Percentiles rank a stretch among this genome's conserved stretches.
These are phyloP conservation scores for Pythium grandisporangium DNA, from an alignment of 352 stramenopile species.

Conservation along the genomic window DNA sequence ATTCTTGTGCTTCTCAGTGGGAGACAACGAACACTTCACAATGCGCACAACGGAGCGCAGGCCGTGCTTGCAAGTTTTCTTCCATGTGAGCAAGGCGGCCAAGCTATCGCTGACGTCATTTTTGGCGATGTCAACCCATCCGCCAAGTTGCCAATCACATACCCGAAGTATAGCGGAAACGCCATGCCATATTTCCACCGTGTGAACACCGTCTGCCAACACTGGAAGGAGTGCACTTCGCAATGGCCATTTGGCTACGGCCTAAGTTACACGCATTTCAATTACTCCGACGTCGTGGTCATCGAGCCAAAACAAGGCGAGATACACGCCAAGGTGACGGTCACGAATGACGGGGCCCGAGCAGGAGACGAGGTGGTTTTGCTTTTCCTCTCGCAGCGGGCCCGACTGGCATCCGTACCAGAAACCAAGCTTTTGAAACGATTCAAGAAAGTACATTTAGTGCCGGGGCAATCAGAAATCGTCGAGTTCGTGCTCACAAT, in stretches of 20 bases:
- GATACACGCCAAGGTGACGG: conserved; percentile 37
- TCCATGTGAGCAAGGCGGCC: conserved; percentile 69
- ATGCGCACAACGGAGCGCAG: conserved; percentile 25
- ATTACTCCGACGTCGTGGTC: conserved; percentile 34
- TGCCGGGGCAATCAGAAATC: conserved; percentile 11
- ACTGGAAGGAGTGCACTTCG: conserved; percentile 37
- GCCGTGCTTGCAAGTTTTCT: conserved; percentile 67
- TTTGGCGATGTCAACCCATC: conserved; percentile 64
- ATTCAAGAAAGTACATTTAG: conserved; percentile 54
- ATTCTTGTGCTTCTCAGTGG: conserved; percentile 63
- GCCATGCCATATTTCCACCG: conserved; percentile 61
- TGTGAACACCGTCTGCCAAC: conserved; percentile 47
- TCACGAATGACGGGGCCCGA: conserved; percentile 45
- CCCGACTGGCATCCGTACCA: conserved; percentile 34
- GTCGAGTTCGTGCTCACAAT: conserved; percentile 35
- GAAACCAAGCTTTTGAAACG: conserved; percentile 72
- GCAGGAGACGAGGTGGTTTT: conserved; percentile 59
- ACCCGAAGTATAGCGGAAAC: conserved; percentile 32
- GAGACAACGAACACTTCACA: conserved; percentile 44
- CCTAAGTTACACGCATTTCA: conserved; percentile 57
- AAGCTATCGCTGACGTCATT: conserved; percentile 59
- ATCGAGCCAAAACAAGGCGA: conserved; percentile 14
- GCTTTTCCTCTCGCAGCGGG: conserved; percentile 56
- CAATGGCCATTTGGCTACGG: conserved; percentile 63
- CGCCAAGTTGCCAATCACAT: conserved; percentile 73